phyloP scores from a whole-genome alignment of 352 stramenopile species.

The Peronospora destructor region DNA sequence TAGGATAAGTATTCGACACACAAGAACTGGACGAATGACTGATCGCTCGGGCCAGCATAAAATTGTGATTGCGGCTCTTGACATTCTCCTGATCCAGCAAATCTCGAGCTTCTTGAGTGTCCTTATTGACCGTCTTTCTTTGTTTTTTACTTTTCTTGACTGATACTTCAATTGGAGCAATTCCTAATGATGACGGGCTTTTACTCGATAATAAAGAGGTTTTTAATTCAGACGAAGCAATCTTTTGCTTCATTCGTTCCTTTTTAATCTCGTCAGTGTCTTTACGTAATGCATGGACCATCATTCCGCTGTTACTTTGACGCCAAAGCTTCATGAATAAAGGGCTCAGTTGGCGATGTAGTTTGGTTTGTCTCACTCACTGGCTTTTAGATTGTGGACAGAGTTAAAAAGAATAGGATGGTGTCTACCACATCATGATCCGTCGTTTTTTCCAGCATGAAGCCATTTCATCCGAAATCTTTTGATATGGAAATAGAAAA shows the following conservation, averaged over 20 bases:
- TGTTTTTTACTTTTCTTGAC: too few relatives aligned
- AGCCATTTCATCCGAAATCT: too few relatives aligned
- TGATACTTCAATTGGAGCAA: too few relatives aligned
- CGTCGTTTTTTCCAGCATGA: not conserved
- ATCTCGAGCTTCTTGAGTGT: slow-evolving; percentile 14
- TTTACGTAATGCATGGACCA: not conserved
- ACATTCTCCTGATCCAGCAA: slow-evolving; percentile 43
- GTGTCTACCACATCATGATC: not conserved
- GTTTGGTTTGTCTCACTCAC: not conserved
- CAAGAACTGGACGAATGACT: slow-evolving; percentile 4
- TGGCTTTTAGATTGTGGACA: slow-evolving; percentile 22
- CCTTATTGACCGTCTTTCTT: slow-evolving; percentile 15
- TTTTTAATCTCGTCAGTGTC: not conserved
- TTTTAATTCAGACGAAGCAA: not conserved
- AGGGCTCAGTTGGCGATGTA: not conserved
- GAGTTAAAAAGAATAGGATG: not conserved
- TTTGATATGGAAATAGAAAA: too few relatives aligned
- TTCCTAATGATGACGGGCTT: too few relatives aligned
- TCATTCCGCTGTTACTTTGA: not conserved
- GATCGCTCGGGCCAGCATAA: slow-evolving; percentile 40
- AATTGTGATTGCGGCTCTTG: slow-evolving; percentile 68
- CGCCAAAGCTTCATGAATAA: slow-evolving; percentile 31
- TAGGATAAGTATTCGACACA: slow-evolving; percentile 28
- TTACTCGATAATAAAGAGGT: slow-evolving; percentile 7
- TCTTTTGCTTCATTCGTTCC: not conserved